Conservation (phyloP, 73 alveolate species). For the Durusdinium trenchii region DNA sequence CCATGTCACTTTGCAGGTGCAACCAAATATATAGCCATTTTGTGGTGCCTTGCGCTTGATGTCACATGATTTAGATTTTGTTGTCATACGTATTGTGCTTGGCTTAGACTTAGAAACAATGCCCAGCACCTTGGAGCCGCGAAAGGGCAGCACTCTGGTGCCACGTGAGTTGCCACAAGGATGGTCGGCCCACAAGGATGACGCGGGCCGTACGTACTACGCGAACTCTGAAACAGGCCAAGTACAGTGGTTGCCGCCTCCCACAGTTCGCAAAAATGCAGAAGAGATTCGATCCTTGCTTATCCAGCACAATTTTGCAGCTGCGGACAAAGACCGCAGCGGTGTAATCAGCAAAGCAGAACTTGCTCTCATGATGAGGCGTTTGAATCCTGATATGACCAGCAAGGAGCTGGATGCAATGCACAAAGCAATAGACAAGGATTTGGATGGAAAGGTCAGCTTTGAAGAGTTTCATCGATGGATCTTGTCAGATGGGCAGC, state of each 20-base stretch:
- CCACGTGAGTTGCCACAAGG: conserved; percentile 38
- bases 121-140: too few relatives aligned
- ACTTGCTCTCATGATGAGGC: conserved; percentile 63
- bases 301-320: conserved; percentile 77
- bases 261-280: conserved; percentile 47
- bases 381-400: conserved; percentile 77
- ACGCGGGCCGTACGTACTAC: conserved; percentile 55
- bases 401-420: conserved; percentile 52
- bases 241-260: conserved; percentile 87
- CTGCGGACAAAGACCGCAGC: conserved; percentile 73
- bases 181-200: conserved; percentile 47
- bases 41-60: too few relatives aligned
- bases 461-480: conserved; percentile 63
- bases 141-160: neutral
- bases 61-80: too few relatives aligned
- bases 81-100: too few relatives aligned
- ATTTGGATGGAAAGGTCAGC: conserved; percentile 73
- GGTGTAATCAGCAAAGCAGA: conserved; percentile 75
- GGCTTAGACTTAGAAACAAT: too few relatives aligned
- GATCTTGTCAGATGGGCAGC: conserved; percentile 61
- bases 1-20: too few relatives aligned
- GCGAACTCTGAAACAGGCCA: conserved; percentile 61
- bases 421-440: conserved; percentile 71
- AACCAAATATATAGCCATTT: too few relatives aligned
- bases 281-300: conserved; percentile 51